Base-by-base conservation (phyloP, 441 rosid genomes). In the Pelargonium citronellum region DNA sequence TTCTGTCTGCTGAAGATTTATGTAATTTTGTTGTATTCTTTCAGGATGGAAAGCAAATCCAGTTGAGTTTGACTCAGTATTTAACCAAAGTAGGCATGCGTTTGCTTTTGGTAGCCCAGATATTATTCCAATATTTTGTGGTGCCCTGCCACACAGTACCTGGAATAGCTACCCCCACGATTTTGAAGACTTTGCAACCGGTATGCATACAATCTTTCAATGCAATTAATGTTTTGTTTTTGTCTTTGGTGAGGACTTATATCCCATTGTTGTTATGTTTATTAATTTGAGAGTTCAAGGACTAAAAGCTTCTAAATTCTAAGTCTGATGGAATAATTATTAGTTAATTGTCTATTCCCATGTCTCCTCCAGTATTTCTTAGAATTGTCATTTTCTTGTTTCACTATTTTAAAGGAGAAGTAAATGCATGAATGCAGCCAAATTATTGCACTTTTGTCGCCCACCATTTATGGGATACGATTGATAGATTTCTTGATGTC, bases 41-140 rank as follows among this genome's bases (percentile, higher is more conserved):
- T 66, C 85, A 93, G 98, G 97, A 53, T 91, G 99, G 99, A 94
- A 94, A 74, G 95, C 99, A 71, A 94, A 94, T 82, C 97, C 99
- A 39, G 99, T 94, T 47, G 97, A 94, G 75, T 94, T 94, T 77
- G 99, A 94, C 79, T 94, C 99, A 1, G 91, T 91, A 51, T 94
- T 94, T 81, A 94, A 91, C 74, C 91, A 76, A 78, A 94, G 97
- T 67, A 77, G 77, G 64, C 99, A 94, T 74, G 90, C 99, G 3
- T 79, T 91, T 84, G 77, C 99, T 72, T 91, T 53, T 72, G 99
- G 99, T 65, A 91, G 98, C 79, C 99, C 99, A 0, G 99, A 94
- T 80, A 94, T 94, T 69, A 84, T 94, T 74, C 97, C 99, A 68
- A 91, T 94, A 58, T 94, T 94, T 80, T 94, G 99, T 69, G 80